Conservation (phyloP, 2,329 filamentous ascomycete species). For the Myriosclerotinia duriaeana region DNA sequence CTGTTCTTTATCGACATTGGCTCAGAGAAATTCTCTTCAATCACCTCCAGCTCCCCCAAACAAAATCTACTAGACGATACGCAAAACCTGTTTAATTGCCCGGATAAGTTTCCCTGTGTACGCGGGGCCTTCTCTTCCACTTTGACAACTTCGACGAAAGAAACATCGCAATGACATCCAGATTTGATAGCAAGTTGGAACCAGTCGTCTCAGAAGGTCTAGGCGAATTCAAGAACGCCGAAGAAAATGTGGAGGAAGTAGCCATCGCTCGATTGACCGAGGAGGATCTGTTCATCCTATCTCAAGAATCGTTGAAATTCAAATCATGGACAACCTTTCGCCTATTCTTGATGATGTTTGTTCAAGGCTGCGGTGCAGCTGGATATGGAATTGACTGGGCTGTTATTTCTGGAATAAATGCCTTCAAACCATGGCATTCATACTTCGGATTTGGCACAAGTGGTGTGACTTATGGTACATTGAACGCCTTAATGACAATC, state of each 20-base stretch:
- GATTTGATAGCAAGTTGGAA: neutral
- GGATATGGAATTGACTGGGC: slow-evolving; percentile 49
- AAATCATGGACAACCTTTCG: slow-evolving; percentile 46
- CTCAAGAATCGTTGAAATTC: slow-evolving; percentile 44
- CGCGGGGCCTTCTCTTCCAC: neutral
- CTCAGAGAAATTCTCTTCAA: neutral
- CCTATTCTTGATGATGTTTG: slow-evolving; percentile 46
- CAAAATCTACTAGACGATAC: neutral
- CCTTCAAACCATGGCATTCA: slow-evolving; percentile 45
- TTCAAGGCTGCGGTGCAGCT: slow-evolving; percentile 49
- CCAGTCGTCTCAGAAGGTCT: slow-evolving; percentile 18
- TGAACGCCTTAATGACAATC: slow-evolving; percentile 51
- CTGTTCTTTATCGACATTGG: neutral
- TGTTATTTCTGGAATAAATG: slow-evolving; percentile 50
- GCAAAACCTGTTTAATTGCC: neutral
- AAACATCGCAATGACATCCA: neutral
- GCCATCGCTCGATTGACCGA: slow-evolving; percentile 48
- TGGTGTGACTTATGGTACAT: slow-evolving; percentile 42
- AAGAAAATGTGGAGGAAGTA: slow-evolving; percentile 46
- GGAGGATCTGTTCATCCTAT: slow-evolving; percentile 47
- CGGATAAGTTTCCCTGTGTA: neutral
- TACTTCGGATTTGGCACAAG: slow-evolving; percentile 47
- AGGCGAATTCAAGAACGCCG: slow-evolving; percentile 40
- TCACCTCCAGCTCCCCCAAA: neutral
- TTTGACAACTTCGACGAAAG: neutral